phyloP scores from a whole-genome alignment of 1,139 yeast species.

The Yamadazyma pseudoaaseri region DNA sequence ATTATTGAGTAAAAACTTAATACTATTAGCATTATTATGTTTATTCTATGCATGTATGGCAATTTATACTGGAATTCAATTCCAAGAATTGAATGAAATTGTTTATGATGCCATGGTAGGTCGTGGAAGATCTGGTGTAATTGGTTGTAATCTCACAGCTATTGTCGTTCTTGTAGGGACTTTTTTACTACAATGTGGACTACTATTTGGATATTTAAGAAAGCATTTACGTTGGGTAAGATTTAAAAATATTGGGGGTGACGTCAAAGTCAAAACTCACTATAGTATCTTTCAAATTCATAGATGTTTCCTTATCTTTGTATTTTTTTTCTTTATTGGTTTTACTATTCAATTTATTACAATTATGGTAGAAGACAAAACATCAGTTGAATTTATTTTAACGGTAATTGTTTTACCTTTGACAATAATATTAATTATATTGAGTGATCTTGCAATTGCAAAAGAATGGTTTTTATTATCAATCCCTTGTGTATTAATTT shows the following conservation, averaged over 20 bases:
- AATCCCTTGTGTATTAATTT: constrained; percentile 27
- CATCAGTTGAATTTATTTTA: constrained; percentile 47
- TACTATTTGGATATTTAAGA: constrained; percentile 36
- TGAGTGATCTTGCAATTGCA: constrained; percentile 39
- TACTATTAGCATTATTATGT: constrained; percentile 41
- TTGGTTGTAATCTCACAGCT: constrained; percentile 44
- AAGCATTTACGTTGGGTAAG: constrained; percentile 49
- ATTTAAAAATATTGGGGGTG: constrained; percentile 53
- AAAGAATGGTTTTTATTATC: constrained; percentile 35
- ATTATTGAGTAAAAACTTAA: constrained; percentile 40
- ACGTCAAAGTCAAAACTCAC: constrained; percentile 37
- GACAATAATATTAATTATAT: constrained; percentile 37
- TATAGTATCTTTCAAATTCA: constrained; percentile 44
- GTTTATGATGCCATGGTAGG: constrained; percentile 20
- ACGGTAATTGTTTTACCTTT: constrained; percentile 51
- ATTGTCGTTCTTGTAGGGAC: constrained; percentile 46
- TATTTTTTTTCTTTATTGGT: constrained; percentile 51
- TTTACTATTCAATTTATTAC: constrained; percentile 55
- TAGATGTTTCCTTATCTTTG: constrained; percentile 43
- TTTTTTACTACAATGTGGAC: constrained; percentile 28
- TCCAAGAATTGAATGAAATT: constrained; percentile 36
- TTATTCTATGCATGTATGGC: constrained; percentile 48
- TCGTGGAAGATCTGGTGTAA: constrained; percentile 28
- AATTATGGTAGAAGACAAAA: constrained; percentile 39
- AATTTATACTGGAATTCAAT: constrained; percentile 52